These are phyloP conservation scores for Hanseniaspora nectarophila DNA, from an alignment of 805 yeast species.

Conservation along the genomic window DNA sequence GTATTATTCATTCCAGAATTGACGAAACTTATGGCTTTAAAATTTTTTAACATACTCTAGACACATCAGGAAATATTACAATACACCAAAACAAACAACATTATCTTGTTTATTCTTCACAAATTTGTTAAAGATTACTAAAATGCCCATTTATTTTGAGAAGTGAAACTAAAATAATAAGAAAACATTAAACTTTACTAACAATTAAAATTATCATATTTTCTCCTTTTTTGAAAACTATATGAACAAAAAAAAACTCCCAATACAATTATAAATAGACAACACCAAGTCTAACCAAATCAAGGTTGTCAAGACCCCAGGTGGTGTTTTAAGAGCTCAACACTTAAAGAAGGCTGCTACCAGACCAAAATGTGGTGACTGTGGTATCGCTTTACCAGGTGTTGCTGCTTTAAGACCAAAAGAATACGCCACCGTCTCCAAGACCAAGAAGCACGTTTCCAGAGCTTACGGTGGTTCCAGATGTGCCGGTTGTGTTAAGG, in stretches of 20 bases:
- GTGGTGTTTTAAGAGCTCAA: slow-evolving; percentile 97
- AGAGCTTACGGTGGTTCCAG: slow-evolving; percentile 99
- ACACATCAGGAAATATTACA: no score
- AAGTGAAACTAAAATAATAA: neutral
- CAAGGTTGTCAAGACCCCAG: slow-evolving; percentile 99
- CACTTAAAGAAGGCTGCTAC: slow-evolving; percentile 88
- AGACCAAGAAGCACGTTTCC: slow-evolving; percentile 94
- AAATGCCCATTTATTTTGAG: no score
- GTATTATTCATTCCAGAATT: no score
- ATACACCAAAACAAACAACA: no score
- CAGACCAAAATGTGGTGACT: slow-evolving; percentile 82
- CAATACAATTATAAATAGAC: slow-evolving; percentile 38
- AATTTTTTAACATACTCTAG: no score
- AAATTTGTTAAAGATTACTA: no score
- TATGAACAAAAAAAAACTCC: neutral
- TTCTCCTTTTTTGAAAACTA: neutral
- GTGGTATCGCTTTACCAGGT: slow-evolving; percentile 74
- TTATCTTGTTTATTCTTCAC: no score
- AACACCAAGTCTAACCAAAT: slow-evolving; percentile 99
- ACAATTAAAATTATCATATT: neutral
- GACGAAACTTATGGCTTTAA: no score
- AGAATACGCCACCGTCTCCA: slow-evolving; percentile 87
- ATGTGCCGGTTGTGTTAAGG: slow-evolving; percentile 98
- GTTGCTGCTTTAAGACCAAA: slow-evolving; percentile 95
- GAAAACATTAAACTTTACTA: neutral